Percentiles rank a stretch among this genome's conserved stretches.
phyloP scores from a whole-genome alignment of 2,329 filamentous ascomycete species.

The Epichloe bromicola region DNA sequence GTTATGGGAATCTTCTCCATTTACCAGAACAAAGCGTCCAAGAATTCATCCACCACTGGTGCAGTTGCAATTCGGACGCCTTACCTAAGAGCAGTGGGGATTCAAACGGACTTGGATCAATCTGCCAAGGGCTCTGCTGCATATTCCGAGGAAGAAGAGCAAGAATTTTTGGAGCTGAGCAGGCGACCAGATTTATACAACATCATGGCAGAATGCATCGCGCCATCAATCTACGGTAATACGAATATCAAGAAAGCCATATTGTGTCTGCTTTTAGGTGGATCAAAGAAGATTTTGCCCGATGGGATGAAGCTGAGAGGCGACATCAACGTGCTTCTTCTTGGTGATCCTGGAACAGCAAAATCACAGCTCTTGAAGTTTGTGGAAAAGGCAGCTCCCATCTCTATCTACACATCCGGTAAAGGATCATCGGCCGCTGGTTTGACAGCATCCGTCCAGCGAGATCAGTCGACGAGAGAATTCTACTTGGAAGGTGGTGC shows the following conservation, averaged over 20 bases:
- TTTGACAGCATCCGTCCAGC: conserved; percentile 92
- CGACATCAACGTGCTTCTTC: conserved; percentile 92
- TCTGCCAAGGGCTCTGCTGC: conserved; percentile 71
- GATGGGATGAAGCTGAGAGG: conserved; percentile 96
- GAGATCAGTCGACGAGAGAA: conserved; percentile 81
- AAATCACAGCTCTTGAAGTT: conserved; percentile 97
- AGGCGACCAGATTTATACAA: conserved; percentile 85
- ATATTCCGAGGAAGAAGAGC: conserved; percentile 92
- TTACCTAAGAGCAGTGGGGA: conserved; percentile 84
- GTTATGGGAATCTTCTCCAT: conserved; percentile 97
- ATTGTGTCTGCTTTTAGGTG: conserved; percentile 81
- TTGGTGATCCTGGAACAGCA: conserved; percentile 94
- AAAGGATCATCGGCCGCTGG: conserved; percentile 96
- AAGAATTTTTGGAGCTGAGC: conserved; percentile 88
- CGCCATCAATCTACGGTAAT: conserved; percentile 95
- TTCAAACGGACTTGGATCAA: conserved; percentile 81
- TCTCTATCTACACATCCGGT: conserved; percentile 96
- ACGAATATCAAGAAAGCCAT: conserved; percentile 95
- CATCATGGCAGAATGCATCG: conserved; percentile 81
- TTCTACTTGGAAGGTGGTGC: conserved; percentile 97
- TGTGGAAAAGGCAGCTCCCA: conserved; percentile 89
- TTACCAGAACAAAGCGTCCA: conserved; percentile 83
- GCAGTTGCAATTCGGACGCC: conserved; percentile 93
- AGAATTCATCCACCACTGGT: conserved; percentile 57
- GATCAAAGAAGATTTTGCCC: conserved; percentile 93